These are phyloP conservation scores for Boletus rubescentipes DNA, from an alignment of 768 basidiomycete genomes.

Conservation along the genomic window DNA sequence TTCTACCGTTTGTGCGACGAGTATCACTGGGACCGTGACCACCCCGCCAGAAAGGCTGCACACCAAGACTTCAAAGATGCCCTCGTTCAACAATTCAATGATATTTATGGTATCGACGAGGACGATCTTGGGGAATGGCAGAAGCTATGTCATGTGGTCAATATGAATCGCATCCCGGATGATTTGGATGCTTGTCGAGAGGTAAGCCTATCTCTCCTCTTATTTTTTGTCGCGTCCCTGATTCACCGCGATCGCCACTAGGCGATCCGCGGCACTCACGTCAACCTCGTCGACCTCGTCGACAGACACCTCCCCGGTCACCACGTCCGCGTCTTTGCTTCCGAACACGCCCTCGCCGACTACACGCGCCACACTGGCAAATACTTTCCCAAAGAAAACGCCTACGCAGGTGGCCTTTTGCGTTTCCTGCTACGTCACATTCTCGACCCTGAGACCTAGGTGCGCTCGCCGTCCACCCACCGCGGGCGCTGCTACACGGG, in stretches of 20 bases:
- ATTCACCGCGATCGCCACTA: neutral
- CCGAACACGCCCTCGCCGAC: slow-evolving; percentile 9
- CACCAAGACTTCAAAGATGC: slow-evolving; percentile 11
- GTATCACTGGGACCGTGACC: neutral
- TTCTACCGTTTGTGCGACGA: slow-evolving; percentile 20
- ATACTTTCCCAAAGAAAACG: slow-evolving; percentile 14
- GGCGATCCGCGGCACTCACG: neutral
- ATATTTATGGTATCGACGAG: slow-evolving; percentile 12
- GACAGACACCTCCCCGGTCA: slow-evolving; percentile 6
- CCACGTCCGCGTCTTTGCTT: neutral
- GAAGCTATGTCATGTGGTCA: slow-evolving; percentile 1
- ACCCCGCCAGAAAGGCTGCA: neutral
- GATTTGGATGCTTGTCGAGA: slow-evolving; percentile 4
- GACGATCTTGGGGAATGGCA: slow-evolving; percentile 8
- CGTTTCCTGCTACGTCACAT: slow-evolving; percentile 17
- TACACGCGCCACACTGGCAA: slow-evolving; percentile 11
- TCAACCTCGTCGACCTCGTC: slow-evolving; percentile 24
- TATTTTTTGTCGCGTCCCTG: neutral
- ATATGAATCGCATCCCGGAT: slow-evolving; percentile 9
- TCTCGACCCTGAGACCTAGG: neutral
- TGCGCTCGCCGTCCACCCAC: neutral
- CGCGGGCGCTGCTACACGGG: slow-evolving; percentile 11
- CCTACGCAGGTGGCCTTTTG: slow-evolving; percentile 17
- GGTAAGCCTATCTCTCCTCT: neutral
- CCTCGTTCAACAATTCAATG: slow-evolving; percentile 14